phyloP scores from a whole-genome alignment of 2,329 filamentous ascomycete species.

The Cercospora zeina region DNA sequence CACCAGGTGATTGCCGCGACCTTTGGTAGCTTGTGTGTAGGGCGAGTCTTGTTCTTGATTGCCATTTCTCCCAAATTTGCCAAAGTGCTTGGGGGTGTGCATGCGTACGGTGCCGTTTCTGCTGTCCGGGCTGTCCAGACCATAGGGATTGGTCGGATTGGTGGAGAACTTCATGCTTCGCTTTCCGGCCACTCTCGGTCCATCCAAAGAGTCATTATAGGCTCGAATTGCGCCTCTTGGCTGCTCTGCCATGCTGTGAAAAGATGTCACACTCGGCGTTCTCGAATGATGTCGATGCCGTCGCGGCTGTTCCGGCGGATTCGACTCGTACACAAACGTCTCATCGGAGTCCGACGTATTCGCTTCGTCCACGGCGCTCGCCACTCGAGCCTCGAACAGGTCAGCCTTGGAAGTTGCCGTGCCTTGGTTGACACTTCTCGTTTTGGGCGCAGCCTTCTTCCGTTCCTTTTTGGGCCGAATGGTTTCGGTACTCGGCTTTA shows the following conservation, averaged over 20 bases:
- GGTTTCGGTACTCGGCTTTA: constrained; percentile 91
- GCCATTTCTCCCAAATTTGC: constrained; percentile 73
- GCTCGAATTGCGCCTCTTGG: constrained; percentile 56
- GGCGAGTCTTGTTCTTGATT: constrained; percentile 75
- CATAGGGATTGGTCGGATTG: constrained; percentile 56
- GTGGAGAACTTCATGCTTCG: constrained; percentile 97
- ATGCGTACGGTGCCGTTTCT: constrained; percentile 48
- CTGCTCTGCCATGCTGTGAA: constrained; percentile 67
- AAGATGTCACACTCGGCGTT: constrained; percentile 88
- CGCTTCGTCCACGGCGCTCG: constrained; percentile 91
- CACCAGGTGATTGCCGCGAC: constrained; percentile 56
- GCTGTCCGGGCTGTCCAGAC: constrained; percentile 52
- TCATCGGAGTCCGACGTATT: constrained; percentile 97
- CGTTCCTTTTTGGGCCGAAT: constrained; percentile 93
- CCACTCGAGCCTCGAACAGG: constrained; percentile 96
- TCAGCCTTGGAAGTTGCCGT: constrained; percentile 93
- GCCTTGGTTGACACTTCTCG: constrained; percentile 67
- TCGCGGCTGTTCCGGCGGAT: constrained; percentile 66
- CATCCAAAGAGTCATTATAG: constrained; percentile 66
- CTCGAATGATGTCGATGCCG: constrained; percentile 83
- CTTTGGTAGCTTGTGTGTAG: constrained; percentile 70
- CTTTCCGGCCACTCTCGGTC: constrained; percentile 68
- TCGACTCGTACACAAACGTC: constrained; percentile 98
- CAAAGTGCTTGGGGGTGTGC: constrained; percentile 77
- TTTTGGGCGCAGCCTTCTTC: constrained; percentile 75